A percentile compares a stretch with the other conserved stretches of the same genome.
phyloP scores from a whole-genome alignment of 164 flowering plant species.

The Kalanchoe fedtschenkoi region DNA sequence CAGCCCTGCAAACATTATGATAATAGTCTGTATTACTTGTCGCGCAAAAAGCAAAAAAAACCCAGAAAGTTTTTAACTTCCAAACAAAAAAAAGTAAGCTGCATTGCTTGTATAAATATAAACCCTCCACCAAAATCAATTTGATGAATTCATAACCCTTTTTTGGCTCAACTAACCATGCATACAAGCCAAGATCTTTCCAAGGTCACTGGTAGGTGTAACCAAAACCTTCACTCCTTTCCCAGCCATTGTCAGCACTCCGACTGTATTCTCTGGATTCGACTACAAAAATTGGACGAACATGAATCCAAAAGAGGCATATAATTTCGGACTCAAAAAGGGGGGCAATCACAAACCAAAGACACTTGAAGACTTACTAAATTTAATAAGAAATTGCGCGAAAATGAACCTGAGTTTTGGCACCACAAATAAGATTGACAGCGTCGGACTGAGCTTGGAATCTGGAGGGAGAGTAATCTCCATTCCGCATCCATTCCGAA shows the following conservation, averaged over 20 bases:
- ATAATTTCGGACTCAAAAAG: too few relatives aligned
- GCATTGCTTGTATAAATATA: too few relatives aligned
- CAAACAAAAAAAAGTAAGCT: too few relatives aligned
- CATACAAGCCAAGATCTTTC: constrained; percentile 87
- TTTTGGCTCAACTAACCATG: constrained; percentile 59
- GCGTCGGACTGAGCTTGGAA: constrained; percentile 93
- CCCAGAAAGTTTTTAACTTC: too few relatives aligned
- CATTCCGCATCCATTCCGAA: constrained; percentile 97
- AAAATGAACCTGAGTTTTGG: constrained; percentile 96
- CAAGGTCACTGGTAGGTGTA: constrained; percentile 89
- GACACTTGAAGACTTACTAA: too few relatives aligned
- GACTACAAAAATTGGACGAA: constrained; percentile 33
- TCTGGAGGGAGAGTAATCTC: constrained; percentile 77
- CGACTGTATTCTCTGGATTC: constrained; percentile 95
- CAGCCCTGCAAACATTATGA: too few relatives aligned
- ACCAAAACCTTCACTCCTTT: constrained; percentile 93
- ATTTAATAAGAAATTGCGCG: too few relatives aligned
- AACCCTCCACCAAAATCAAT: neutral
- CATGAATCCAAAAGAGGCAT: constrained; percentile 5
- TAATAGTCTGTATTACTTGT: too few relatives aligned
- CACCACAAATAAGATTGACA: constrained; percentile 89
- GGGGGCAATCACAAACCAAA: neutral
- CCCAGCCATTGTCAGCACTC: constrained; percentile 89
- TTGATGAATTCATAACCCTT: neutral
- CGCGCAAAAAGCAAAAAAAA: too few relatives aligned